Percentiles rank a stretch among this genome's conserved stretches.
These are phyloP conservation scores for Annona squamosa DNA, from an alignment of 164 flowering plant genomes.

Conservation along the genomic window DNA sequence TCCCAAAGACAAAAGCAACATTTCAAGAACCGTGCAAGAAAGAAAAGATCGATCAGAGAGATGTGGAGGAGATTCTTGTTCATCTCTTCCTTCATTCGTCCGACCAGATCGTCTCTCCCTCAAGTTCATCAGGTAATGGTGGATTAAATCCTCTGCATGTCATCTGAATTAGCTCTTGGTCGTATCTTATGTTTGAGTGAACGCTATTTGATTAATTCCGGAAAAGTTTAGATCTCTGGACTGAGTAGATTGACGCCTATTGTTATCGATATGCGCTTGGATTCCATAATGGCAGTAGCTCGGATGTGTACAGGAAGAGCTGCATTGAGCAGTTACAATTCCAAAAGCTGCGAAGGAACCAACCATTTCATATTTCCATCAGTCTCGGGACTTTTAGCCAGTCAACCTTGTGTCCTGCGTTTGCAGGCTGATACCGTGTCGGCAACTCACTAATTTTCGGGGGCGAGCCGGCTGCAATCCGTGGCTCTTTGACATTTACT, in stretches of 20 bases:
- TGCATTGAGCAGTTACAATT: too few species aligned
- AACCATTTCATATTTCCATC: too few species aligned
- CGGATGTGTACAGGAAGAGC: too few species aligned
- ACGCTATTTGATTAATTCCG: neutral
- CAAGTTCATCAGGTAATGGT: neutral
- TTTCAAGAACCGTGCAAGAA: neutral
- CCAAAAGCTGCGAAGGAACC: too few species aligned
- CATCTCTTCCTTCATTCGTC: constrained; percentile 8
- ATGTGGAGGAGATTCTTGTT: constrained; percentile 18
- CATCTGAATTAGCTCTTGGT: neutral
- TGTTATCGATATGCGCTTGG: neutral
- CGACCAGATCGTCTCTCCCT: constrained; percentile 8
- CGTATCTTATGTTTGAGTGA: neutral
- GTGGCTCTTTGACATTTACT: too few species aligned
- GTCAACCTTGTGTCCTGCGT: too few species aligned
- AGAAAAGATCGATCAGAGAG: neutral
- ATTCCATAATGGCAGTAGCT: neutral
- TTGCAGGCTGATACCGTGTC: too few species aligned
- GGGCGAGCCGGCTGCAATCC: too few species aligned
- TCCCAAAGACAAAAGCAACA: neutral
- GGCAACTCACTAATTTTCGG: too few species aligned
- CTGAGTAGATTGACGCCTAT: neutral
- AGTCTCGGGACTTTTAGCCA: too few species aligned
- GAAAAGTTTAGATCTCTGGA: neutral
- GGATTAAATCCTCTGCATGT: neutral